Evolutionary conservation across 1,139 yeast species (phyloP).

Genomic region (Taphrina confusa): DNA sequence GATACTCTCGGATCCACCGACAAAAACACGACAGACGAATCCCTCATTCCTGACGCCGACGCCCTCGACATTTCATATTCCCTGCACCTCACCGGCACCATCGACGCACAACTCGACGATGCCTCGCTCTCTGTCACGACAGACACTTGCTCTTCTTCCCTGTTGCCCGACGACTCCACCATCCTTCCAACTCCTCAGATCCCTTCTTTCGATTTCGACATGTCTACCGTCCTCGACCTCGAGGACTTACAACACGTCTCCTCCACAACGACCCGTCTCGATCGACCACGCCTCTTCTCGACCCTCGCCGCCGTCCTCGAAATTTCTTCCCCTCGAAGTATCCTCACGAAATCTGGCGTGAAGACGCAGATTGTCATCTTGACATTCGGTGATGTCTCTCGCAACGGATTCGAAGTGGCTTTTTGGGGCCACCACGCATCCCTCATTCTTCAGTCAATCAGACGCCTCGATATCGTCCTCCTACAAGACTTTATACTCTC

Average conservation of each 20-base stretch:
- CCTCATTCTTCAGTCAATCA: not conserved
- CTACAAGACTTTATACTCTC: conserved; percentile 16
- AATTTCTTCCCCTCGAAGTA: not conserved
- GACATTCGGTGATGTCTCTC: conserved; percentile 21
- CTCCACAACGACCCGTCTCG: too few relatives aligned
- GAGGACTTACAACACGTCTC: conserved; percentile 14
- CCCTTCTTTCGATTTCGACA: conserved; percentile 13
- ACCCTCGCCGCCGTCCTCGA: conserved; percentile 23
- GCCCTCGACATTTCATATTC: conserved; percentile 4
- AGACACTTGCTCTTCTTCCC: not conserved
- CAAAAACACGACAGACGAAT: conserved; percentile 1
- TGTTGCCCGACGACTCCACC: not conserved
- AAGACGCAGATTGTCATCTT: not conserved
- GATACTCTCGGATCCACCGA: not conserved
- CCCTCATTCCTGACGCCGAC: not conserved
- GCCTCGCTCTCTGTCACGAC: not conserved
- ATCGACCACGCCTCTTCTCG: not conserved
- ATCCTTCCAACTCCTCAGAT: not conserved
- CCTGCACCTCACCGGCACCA: not conserved
- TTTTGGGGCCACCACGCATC: conserved; percentile 23
- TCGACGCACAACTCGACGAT: not conserved
- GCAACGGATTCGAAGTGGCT: conserved; percentile 25
- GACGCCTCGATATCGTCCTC: conserved; percentile 25
- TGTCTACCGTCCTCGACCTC: conserved; percentile 16
- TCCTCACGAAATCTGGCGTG: not conserved